phyloP scores from a whole-genome alignment of 331 rosid species.

The Quercus lobata region DNA sequence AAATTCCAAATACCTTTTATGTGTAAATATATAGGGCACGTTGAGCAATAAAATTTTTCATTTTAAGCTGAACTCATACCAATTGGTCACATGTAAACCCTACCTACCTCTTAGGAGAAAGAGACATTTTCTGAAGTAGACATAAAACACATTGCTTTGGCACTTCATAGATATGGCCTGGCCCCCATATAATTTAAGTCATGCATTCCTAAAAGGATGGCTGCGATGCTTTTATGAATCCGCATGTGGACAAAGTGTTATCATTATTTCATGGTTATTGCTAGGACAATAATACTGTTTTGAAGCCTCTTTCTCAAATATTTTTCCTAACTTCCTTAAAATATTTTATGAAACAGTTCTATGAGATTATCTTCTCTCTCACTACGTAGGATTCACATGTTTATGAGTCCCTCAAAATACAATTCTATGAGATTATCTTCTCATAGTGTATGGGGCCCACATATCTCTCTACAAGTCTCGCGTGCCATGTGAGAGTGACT shows the following conservation, averaged over 20 bases:
- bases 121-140: constrained; percentile 30
- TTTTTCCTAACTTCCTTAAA: too few relatives aligned
- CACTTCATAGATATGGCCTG: constrained; percentile 21
- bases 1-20: neutral
- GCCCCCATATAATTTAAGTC: constrained; percentile 11
- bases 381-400: too few relatives aligned
- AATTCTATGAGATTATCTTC: too few relatives aligned
- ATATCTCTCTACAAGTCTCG: too few relatives aligned
- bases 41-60: constrained; percentile 38
- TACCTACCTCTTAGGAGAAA: constrained; percentile 32
- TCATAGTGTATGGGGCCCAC: too few relatives aligned
- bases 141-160: constrained; percentile 36
- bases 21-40: neutral
- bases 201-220: neutral
- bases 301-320: too few relatives aligned
- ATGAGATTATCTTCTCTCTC: neutral
- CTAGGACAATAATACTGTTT: too few relatives aligned
- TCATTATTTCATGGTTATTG: too few relatives aligned
- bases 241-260: neutral
- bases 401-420: too few relatives aligned
- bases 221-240: neutral
- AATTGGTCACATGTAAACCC: constrained; percentile 48
- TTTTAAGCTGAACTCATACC: constrained; percentile 44
- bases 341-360: too few relatives aligned
- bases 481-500: too few relatives aligned